Evolutionary conservation across 768 basidiomycete genomes (phyloP), one percentile per base, ranked within the genome.

Genomic region (Mrakia blollopis): DNA sequence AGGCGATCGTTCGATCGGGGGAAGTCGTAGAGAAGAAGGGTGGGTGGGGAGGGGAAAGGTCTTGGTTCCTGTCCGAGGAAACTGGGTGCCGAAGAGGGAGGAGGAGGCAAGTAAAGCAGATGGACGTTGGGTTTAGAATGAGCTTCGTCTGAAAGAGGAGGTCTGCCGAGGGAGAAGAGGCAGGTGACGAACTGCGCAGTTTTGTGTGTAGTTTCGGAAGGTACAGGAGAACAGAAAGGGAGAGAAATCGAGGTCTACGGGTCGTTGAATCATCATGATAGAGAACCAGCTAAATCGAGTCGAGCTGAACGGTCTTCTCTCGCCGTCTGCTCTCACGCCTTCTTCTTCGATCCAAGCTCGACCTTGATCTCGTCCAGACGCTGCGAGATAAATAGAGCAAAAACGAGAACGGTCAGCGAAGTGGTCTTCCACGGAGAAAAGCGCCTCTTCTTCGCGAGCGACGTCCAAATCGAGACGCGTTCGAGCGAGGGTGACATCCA

Each of bases 301-400:
- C 30, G 14, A 32, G n/a, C n/a, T 23, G 30, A 30, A 47, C 30
- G 16, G 30, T 47, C 37, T 23, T 25, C 41, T 23, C 35, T 68
- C 67, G 2, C 28, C 69, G 18, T 21, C 37, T 70, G 5, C 69
- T 50, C 70, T 47, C 69, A n/a, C 4, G 16, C 54, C 52, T 57
- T 18, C 72, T 72, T 61, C 52, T 72, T 54, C 30, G 25, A 35
- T 61, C 50, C 72, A 16, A 72, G 76, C 62, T 71, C 70, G 32
- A 28, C 35, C 70, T 72, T 72, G 70, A 77, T 72, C 71, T 72
- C 44, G n/a, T 72, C 70, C 47, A 77, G 63, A 7, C 76, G 60
- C 73, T 74, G 37, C n/a, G n/a, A n/a, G n/a, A n/a, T n/a, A 25
- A 2, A 21, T 8, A 16, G 8, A 9, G 25, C 13, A n/a, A 32